A percentile compares a stretch with the other conserved stretches of the same genome.
Evolutionary conservation across 495 filamentous ascomycete species (phyloP).

Genomic region (Terfezia claveryi): DNA sequence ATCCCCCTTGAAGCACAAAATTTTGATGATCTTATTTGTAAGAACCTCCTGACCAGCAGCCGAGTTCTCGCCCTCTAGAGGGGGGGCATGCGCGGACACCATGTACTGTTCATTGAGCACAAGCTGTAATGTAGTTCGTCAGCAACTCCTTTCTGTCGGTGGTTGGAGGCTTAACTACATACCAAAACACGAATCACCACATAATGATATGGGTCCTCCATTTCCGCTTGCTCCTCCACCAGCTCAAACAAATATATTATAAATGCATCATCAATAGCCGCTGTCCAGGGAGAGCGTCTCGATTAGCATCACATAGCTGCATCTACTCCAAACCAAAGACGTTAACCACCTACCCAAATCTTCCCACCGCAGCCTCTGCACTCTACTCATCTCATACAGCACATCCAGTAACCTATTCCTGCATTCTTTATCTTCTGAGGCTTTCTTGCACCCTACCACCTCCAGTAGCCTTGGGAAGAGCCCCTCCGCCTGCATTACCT

Average conservation of each 20-base stretch:
- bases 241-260: slow-evolving; percentile 65
- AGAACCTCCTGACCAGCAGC: slow-evolving; percentile 26
- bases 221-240: slow-evolving; percentile 75
- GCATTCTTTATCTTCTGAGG: slow-evolving; percentile 50
- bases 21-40: slow-evolving; percentile 85
- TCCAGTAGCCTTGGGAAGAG: slow-evolving; percentile 66
- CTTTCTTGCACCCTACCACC: slow-evolving; percentile 42
- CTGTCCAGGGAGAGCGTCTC: neutral
- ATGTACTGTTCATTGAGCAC: slow-evolving; percentile 98
- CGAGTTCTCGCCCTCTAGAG: slow-evolving; percentile 30
- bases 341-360: slow-evolving; percentile 38
- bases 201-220: slow-evolving; percentile 88
- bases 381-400: slow-evolving; percentile 90
- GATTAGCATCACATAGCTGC: neutral
- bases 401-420: slow-evolving; percentile 61
- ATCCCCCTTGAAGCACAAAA: slow-evolving; percentile 55
- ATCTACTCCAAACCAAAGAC: neutral
- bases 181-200: slow-evolving; percentile 84
- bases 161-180: slow-evolving; percentile 10
- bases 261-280: slow-evolving; percentile 55
- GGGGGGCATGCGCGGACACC: slow-evolving; percentile 40
- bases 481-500: slow-evolving; percentile 68
- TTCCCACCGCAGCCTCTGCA: slow-evolving; percentile 55
- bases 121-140: slow-evolving; percentile 33
- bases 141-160: slow-evolving; percentile 1